Percentiles rank a stretch among this genome's conserved stretches.
Conservation (phyloP, 345 rosid species). For the Citrus reticulata region DNA sequence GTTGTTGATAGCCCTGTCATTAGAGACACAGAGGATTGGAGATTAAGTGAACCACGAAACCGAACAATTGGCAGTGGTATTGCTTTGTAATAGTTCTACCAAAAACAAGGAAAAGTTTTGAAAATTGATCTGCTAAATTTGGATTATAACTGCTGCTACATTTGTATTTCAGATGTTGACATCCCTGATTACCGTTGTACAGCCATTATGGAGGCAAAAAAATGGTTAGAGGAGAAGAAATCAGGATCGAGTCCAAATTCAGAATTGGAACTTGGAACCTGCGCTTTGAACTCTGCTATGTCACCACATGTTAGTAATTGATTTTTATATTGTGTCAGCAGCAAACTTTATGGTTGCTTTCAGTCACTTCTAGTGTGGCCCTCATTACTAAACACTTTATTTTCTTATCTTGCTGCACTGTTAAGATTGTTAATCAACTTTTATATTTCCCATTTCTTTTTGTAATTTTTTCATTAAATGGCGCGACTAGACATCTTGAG, state of each 20-base stretch:
- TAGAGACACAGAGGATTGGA: conserved; percentile 25
- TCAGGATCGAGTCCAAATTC: conserved; percentile 50
- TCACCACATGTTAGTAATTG: conserved; percentile 39
- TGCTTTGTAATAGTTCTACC: conserved; percentile 21
- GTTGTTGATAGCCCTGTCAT: conserved; percentile 38
- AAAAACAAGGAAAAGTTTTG: conserved; percentile 1
- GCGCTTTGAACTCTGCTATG: conserved; percentile 28
- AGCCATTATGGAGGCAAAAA: conserved; percentile 74
- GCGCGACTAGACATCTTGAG: not conserved
- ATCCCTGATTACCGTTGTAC: conserved; percentile 39
- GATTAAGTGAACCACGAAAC: conserved; percentile 17
- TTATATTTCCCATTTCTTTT: not conserved
- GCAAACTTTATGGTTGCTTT: not conserved
- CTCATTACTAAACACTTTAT: not conserved
- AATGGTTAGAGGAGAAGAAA: conserved; percentile 80
- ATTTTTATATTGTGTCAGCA: conserved; percentile 2
- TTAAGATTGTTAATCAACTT: not conserved
- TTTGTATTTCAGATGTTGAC: conserved; percentile 41
- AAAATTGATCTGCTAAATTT: not conserved
- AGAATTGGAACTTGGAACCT: conserved; percentile 38
- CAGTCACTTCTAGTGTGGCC: not conserved
- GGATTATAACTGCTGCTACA: conserved; percentile 8
- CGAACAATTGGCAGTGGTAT: conserved; percentile 35
- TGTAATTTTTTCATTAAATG: not conserved
- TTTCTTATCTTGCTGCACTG: not conserved